These are phyloP conservation scores for Tolypocladium pustulatum DNA, from an alignment of 2,329 filamentous ascomycete species.

Conservation along the genomic window DNA sequence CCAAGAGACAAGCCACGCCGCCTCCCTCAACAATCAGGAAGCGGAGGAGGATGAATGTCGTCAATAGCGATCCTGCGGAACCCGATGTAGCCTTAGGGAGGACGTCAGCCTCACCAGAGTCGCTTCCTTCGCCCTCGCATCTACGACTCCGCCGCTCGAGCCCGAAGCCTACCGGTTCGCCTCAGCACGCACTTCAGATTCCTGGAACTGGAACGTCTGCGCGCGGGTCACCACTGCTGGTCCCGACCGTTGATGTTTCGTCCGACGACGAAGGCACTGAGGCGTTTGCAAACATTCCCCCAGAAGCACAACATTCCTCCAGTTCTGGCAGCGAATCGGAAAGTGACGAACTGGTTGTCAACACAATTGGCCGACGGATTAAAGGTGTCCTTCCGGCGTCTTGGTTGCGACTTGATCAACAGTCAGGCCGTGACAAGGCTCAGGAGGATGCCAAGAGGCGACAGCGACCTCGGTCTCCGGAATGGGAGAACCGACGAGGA, in stretches of 20 bases:
- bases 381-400: constrained; percentile 56
- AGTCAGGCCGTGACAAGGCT: constrained; percentile 21
- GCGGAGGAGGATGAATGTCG: constrained; percentile 16
- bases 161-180: neutral
- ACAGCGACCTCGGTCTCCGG: constrained; percentile 21
- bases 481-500: constrained; percentile 32
- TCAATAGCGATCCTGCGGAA: constrained; percentile 21
- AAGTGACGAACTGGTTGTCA: constrained; percentile 31
- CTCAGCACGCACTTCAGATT: neutral
- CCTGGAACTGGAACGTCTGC: neutral
- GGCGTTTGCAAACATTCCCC: neutral
- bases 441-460: constrained; percentile 16
- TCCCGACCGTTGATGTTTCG: constrained; percentile 8
- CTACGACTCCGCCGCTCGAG: neutral
- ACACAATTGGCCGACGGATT: constrained; percentile 34
- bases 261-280: constrained; percentile 13
- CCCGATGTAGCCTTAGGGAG: neutral
- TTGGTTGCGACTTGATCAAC: constrained; percentile 51
- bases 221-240: neutral
- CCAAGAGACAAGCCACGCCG: constrained; percentile 14
- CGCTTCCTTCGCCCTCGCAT: neutral
- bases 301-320: constrained; percentile 3
- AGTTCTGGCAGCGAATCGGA: constrained; percentile 20
- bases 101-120: neutral
- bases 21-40: constrained; percentile 18